These are phyloP conservation scores for Cercospora sesami DNA, from an alignment of 2,329 filamentous ascomycete species.

Conservation along the genomic window DNA sequence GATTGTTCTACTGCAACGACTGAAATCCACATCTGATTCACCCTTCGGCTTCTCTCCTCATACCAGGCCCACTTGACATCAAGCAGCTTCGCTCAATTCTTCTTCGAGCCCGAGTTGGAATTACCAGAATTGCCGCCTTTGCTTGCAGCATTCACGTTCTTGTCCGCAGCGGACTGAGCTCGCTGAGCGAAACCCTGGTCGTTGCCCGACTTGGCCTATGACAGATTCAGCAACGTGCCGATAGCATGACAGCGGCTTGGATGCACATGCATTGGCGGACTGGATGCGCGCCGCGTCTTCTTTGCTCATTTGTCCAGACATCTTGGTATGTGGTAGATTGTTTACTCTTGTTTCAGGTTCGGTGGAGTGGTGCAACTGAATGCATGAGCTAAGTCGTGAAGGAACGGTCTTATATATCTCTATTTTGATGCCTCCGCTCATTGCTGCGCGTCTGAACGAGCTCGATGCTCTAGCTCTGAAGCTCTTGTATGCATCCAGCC, in stretches of 20 bases:
- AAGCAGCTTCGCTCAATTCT: background rate
- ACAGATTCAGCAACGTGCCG: background rate
- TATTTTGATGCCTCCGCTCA: background rate
- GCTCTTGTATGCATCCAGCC: background rate
- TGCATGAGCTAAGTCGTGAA: background rate
- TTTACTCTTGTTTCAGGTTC: background rate
- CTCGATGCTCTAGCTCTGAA: background rate
- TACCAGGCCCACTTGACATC: background rate
- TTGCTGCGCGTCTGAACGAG: background rate
- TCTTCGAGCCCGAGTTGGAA: slow-evolving; percentile 7
- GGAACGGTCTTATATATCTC: background rate
- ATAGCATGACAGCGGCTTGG: background rate
- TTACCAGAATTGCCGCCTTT: slow-evolving; percentile 6
- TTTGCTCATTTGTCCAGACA: slow-evolving; percentile 17
- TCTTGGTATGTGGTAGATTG: background rate
- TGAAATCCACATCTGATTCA: background rate
- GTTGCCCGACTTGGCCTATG: slow-evolving; percentile 23
- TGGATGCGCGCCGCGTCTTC: slow-evolving; percentile 21
- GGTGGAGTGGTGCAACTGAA: background rate
- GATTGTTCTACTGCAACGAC: background rate
- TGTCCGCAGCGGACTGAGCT: slow-evolving; percentile 34
- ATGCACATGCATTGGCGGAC: slow-evolving; percentile 13
- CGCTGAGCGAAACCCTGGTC: slow-evolving; percentile 22
- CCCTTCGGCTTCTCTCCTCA: background rate
- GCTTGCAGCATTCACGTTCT: slow-evolving; percentile 25